phyloP scores from a whole-genome alignment of 1,139 yeast genomes.

The Hemisphaericaspora lyxosophila region DNA sequence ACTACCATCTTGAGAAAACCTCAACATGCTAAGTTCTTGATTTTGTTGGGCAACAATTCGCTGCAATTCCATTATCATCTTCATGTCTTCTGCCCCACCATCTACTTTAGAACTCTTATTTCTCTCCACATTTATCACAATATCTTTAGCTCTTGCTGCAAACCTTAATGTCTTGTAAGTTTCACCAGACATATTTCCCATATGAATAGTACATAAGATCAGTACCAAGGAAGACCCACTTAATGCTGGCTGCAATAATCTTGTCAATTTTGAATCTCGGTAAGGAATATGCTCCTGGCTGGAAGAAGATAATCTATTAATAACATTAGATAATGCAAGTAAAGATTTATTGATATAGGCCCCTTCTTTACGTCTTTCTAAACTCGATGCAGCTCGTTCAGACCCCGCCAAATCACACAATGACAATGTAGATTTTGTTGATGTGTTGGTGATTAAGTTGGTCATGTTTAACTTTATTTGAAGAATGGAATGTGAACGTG shows the following conservation, averaged over 20 bases:
- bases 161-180: slow-evolving; percentile 85
- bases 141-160: slow-evolving; percentile 91
- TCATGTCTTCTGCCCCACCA: slow-evolving; percentile 42
- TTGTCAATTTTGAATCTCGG: slow-evolving; percentile 86
- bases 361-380: slow-evolving; percentile 88
- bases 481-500: slow-evolving; percentile 92
- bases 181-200: slow-evolving; percentile 61
- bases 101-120: slow-evolving; percentile 35
- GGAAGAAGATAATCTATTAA: slow-evolving; percentile 63
- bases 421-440: slow-evolving; percentile 64
- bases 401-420: slow-evolving; percentile 96
- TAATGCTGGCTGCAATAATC: slow-evolving; percentile 86
- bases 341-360: slow-evolving; percentile 87
- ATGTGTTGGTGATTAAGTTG: slow-evolving; percentile 39
- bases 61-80: slow-evolving; percentile 46
- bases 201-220: slow-evolving; percentile 80
- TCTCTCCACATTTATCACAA: slow-evolving; percentile 65
- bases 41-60: slow-evolving; percentile 46
- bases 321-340: slow-evolving; percentile 85
- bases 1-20: slow-evolving; percentile 8
- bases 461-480: slow-evolving; percentile 58
- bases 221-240: slow-evolving; percentile 87
- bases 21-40: slow-evolving; percentile 37
- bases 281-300: slow-evolving; percentile 73
- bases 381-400: slow-evolving; percentile 81